These are phyloP conservation scores for Sclerotinia trifoliorum DNA, from an alignment of 2,329 filamentous ascomycete species.

Conservation along the genomic window DNA sequence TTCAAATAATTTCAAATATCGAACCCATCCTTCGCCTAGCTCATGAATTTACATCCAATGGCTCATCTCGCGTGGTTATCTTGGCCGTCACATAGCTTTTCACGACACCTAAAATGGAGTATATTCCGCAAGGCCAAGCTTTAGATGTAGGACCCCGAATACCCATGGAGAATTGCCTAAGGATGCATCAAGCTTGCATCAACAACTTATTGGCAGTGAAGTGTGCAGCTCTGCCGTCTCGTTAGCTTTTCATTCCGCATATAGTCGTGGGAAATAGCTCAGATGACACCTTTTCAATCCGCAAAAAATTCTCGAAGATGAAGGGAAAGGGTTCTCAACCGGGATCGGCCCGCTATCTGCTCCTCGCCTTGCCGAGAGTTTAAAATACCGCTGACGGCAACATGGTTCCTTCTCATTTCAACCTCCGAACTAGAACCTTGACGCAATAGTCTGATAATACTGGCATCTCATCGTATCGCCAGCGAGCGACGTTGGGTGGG, in stretches of 20 bases:
- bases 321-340: not conserved
- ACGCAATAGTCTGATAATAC: not conserved
- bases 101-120: not conserved
- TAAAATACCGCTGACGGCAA: not conserved
- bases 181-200: slow-evolving; percentile 5
- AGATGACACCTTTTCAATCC: slow-evolving; percentile 3
- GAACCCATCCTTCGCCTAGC: slow-evolving; percentile 4
- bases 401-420: not conserved
- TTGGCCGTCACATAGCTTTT: slow-evolving; percentile 2
- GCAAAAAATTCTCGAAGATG: not conserved
- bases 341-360: not conserved
- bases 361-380: not conserved
- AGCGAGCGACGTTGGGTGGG: not conserved
- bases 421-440: not conserved
- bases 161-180: slow-evolving; percentile 2
- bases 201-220: slow-evolving; percentile 1
- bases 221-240: slow-evolving; percentile 10
- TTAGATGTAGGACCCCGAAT: not conserved
- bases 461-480: not conserved
- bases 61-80: not conserved
- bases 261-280: not conserved
- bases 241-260: not conserved
- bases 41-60: slow-evolving; percentile 1
- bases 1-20: slow-evolving; percentile 9
- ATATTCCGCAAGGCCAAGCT: not conserved